phyloP scores from a whole-genome alignment of 306 rosid species.

The Malus fusca region DNA sequence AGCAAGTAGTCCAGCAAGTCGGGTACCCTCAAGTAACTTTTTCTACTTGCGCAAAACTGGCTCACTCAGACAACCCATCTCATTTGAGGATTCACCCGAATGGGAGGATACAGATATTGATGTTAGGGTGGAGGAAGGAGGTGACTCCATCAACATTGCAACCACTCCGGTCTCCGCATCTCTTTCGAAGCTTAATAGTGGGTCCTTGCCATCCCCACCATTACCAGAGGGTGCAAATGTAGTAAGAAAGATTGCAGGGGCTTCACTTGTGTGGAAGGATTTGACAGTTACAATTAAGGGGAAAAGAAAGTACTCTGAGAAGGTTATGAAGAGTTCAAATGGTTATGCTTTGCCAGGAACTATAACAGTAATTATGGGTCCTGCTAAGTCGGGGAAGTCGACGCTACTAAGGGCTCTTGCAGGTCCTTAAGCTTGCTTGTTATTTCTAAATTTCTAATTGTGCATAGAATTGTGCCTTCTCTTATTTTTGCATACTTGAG shows the following conservation, averaged over 20 bases:
- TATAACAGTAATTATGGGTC: constrained; percentile 97
- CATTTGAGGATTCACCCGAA: constrained; percentile 97
- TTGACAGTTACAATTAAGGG: constrained; percentile 88
- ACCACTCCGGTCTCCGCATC: constrained; percentile 86
- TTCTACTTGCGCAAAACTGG: constrained; percentile 95
- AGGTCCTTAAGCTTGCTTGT: constrained; percentile 44
- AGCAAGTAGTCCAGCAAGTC: constrained; percentile 93
- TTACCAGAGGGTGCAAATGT: constrained; percentile 58
- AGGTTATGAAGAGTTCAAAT: constrained; percentile 88
- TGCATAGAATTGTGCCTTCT: constrained; percentile 2
- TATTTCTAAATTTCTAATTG: constrained; percentile 11
- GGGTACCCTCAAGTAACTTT: constrained; percentile 97
- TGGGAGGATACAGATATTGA: constrained; percentile 90
- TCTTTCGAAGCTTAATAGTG: constrained; percentile 82
- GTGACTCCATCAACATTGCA: constrained; percentile 68
- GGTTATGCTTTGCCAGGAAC: constrained; percentile 98
- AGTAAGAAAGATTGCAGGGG: constrained; percentile 73
- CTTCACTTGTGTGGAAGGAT: constrained; percentile 91
- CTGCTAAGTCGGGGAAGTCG: constrained; percentile 91
- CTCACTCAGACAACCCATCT: constrained; percentile 87
- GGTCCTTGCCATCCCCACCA: constrained; percentile 82
- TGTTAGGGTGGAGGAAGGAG: constrained; percentile 77
- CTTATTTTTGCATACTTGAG: constrained; percentile 16
- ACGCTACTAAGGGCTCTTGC: constrained; percentile 81
- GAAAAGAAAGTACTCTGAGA: constrained; percentile 88